phyloP scores from a whole-genome alignment of 208 protist genomes.

The Trypanosoma brucei region DNA sequence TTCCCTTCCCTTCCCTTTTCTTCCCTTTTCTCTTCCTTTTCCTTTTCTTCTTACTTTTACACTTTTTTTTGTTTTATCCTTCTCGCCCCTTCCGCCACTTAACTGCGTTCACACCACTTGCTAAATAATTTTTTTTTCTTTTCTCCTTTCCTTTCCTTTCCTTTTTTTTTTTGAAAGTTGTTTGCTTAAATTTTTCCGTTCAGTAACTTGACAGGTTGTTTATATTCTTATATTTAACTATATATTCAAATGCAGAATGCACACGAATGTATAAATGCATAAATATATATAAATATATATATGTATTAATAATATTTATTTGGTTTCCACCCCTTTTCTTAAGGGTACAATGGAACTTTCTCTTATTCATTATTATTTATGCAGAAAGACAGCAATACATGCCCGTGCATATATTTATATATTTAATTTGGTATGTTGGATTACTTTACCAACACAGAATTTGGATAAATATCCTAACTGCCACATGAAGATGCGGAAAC shows the following conservation, averaged over 20 bases:
- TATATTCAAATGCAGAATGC: background rate
- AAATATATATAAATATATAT: background rate
- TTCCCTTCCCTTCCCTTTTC: constrained; percentile 7
- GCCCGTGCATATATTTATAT: no score
- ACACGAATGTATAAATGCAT: background rate
- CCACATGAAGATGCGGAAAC: no score
- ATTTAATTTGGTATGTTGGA: no score
- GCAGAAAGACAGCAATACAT: no score
- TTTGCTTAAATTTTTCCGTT: background rate
- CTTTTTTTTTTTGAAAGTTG: constrained; percentile 1
- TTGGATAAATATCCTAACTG: no score
- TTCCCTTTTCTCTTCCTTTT: no score
- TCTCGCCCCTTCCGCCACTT: background rate
- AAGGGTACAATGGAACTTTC: no score
- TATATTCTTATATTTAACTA: no score
- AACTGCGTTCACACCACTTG: background rate
- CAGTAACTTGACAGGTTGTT: background rate
- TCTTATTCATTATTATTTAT: no score
- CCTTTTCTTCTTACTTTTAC: constrained; percentile 6
- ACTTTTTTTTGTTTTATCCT: constrained; percentile 19
- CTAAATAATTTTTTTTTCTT: constrained; percentile 1
- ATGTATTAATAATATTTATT: no score
- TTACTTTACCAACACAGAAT: no score
- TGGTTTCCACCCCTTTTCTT: no score
- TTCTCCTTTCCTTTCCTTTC: constrained; percentile 9